phyloP scores from a whole-genome alignment of 1,139 yeast genomes.

The Debaryomyces singareniensis region DNA sequence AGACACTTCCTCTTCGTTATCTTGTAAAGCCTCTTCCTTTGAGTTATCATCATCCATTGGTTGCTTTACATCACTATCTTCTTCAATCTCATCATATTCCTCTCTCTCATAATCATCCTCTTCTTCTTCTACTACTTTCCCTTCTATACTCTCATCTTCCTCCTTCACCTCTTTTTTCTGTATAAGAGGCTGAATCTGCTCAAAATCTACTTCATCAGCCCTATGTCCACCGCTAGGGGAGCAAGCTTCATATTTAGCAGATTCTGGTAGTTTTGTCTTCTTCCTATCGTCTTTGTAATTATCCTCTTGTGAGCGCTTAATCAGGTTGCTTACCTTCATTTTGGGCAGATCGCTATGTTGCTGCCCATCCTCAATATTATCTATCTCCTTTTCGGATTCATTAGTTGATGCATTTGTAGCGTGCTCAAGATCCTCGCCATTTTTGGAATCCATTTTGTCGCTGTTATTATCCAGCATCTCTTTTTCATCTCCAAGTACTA shows the following conservation, averaged over 20 bases:
- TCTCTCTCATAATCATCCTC: slow-evolving; percentile 3
- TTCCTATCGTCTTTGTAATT: neutral
- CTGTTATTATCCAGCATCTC: slow-evolving; percentile 27
- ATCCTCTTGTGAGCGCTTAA: neutral
- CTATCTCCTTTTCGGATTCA: slow-evolving; percentile 1
- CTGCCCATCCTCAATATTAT: slow-evolving; percentile 3
- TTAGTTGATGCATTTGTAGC: no score
- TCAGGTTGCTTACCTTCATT: no score
- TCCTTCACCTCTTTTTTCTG: slow-evolving; percentile 1
- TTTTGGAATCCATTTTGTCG: slow-evolving; percentile 13
- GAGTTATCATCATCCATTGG: neutral
- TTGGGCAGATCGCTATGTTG: slow-evolving; percentile 1
- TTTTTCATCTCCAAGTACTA: slow-evolving; percentile 33
- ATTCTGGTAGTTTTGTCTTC: no score
- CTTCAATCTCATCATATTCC: slow-evolving; percentile 2
- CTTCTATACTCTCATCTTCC: slow-evolving; percentile 1
- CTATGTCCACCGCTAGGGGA: no score
- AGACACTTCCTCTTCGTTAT: neutral
- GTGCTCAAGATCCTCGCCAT: no score
- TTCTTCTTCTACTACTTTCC: slow-evolving; percentile 3
- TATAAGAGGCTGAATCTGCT: no score
- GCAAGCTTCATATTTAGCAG: no score
- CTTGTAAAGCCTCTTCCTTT: neutral
- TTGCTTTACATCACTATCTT: slow-evolving; percentile 2
- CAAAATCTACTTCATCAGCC: no score